These are phyloP conservation scores for Evernia prunastri DNA, from an alignment of 495 filamentous ascomycete genomes.

Conservation along the genomic window DNA sequence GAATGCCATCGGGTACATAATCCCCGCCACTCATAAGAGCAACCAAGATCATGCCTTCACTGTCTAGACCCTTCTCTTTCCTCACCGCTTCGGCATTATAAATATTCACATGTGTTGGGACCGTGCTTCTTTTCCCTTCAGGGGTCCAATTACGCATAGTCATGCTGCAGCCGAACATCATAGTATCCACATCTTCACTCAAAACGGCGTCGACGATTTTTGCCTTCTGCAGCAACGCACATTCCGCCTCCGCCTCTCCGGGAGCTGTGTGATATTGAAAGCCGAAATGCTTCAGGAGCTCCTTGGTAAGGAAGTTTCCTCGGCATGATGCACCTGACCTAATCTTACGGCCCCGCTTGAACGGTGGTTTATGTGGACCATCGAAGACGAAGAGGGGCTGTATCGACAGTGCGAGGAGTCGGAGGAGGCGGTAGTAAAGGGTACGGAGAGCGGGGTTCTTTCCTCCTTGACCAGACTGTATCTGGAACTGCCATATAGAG, in stretches of 20 bases:
- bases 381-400: slow-evolving; percentile 95
- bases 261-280: slow-evolving; percentile 83
- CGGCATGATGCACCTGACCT: slow-evolving; percentile 38
- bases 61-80: slow-evolving; percentile 53
- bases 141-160: slow-evolving; percentile 80
- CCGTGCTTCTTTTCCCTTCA: slow-evolving; percentile 56
- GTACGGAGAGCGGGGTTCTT: slow-evolving; percentile 87
- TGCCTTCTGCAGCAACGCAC: slow-evolving; percentile 73
- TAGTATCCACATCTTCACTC: slow-evolving; percentile 93
- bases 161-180: slow-evolving; percentile 88
- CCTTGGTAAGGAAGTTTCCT: slow-evolving; percentile 54
- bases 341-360: slow-evolving; percentile 75
- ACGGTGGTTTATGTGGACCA: slow-evolving; percentile 78
- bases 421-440: slow-evolving; percentile 84
- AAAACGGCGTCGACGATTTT: slow-evolving; percentile 92
- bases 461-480: slow-evolving; percentile 78
- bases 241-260: slow-evolving; percentile 96
- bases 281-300: slow-evolving; percentile 75
- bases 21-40: slow-evolving; percentile 96
- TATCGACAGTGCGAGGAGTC: slow-evolving; percentile 71
- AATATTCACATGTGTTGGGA: slow-evolving; percentile 79
- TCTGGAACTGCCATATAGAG: slow-evolving; percentile 96
- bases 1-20: slow-evolving; percentile 84
- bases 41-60: slow-evolving; percentile 87
- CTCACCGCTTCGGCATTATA: slow-evolving; percentile 57